Conservation (phyloP, 345 rosid species). For the Nephelium lappaceum region DNA sequence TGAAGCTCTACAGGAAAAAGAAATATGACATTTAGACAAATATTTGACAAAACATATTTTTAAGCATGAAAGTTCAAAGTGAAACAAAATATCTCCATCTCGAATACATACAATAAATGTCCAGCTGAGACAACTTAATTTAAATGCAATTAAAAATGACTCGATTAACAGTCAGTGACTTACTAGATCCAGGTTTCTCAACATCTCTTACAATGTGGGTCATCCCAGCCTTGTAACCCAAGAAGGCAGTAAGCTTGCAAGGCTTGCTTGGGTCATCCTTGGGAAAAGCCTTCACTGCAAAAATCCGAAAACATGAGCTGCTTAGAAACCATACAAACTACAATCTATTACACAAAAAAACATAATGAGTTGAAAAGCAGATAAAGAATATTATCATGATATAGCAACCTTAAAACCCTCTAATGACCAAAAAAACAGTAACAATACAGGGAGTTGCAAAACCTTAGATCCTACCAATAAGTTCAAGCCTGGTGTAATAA, state of each 20-base stretch:
- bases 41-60: background rate
- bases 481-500: background rate
- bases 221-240: constrained; percentile 95
- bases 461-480: background rate
- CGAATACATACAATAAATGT: background rate
- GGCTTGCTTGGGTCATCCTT: constrained; percentile 81
- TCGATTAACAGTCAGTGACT: constrained; percentile 22
- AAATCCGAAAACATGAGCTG: background rate
- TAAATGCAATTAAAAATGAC: background rate
- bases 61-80: background rate
- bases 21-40: background rate
- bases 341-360: background rate
- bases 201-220: constrained; percentile 92
- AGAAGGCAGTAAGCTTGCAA: constrained; percentile 80
- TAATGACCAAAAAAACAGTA: no score
- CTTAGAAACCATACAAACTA: background rate
- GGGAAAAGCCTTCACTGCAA: constrained; percentile 88
- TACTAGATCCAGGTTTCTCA: constrained; percentile 89
- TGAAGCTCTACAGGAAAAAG: constrained; percentile 60
- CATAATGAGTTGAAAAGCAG: background rate
- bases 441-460: background rate
- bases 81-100: background rate
- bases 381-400: background rate
- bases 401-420: background rate
- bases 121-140: background rate